These are phyloP conservation scores for Microthlaspi erraticum DNA, from an alignment of 345 rosid species.

Conservation along the genomic window DNA sequence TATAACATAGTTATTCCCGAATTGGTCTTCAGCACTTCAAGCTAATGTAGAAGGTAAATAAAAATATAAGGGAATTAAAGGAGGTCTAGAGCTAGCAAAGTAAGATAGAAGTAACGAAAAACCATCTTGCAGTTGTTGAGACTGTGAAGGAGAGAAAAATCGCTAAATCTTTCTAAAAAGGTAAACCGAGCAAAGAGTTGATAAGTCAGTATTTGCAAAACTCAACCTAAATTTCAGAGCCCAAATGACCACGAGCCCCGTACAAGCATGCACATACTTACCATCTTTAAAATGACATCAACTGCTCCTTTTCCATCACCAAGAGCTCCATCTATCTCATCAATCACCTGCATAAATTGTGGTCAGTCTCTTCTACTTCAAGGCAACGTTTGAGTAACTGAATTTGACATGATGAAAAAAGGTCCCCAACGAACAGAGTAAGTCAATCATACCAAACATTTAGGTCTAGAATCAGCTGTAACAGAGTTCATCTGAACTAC, in stretches of 20 bases:
- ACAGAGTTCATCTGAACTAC: slow-evolving; percentile 98
- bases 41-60: slow-evolving; percentile 2
- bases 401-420: slow-evolving; percentile 16
- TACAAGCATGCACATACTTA: slow-evolving; percentile 46
- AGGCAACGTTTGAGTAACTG: neutral
- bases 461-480: slow-evolving; percentile 84
- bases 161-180: slow-evolving; percentile 5
- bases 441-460: slow-evolving; percentile 73
- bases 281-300: slow-evolving; percentile 93
- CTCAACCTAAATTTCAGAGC: slow-evolving; percentile 5
- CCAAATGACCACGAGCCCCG: slow-evolving; percentile 16
- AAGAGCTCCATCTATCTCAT: slow-evolving; percentile 99
- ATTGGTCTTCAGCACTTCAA: slow-evolving; percentile 14
- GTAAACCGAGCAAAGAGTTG: slow-evolving; percentile 9
- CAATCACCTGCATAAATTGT: slow-evolving; percentile 71
- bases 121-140: neutral
- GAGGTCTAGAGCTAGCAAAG: slow-evolving; percentile 14
- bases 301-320: slow-evolving; percentile 98
- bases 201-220: slow-evolving; percentile 13
- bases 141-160: neutral
- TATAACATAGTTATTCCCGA: slow-evolving; percentile 6
- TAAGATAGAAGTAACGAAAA: neutral
- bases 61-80: slow-evolving; percentile 17
- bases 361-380: slow-evolving; percentile 24
- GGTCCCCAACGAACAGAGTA: slow-evolving; percentile 14